Conservation (phyloP, 177 flowering plant species). For the Tripterygium wilfordii region DNA sequence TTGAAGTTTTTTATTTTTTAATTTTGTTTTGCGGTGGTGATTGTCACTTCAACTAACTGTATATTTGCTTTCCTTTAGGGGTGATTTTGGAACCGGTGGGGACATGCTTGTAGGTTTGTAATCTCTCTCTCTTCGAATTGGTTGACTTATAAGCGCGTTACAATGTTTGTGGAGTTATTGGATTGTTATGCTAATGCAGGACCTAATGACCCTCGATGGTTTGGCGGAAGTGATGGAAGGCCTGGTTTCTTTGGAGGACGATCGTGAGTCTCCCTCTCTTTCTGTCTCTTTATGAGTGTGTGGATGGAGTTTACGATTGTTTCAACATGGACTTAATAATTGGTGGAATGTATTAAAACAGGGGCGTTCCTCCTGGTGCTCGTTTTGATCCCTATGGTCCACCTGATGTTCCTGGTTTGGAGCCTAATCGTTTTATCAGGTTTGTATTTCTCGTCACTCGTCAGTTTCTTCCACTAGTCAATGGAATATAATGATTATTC, state of each 20-base stretch:
- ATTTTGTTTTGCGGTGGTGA: no score
- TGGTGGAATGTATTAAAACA: slow-evolving; percentile 19
- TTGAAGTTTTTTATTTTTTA: not conserved
- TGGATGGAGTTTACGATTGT: not conserved
- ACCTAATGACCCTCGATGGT: slow-evolving; percentile 76
- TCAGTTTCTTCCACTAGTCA: no score
- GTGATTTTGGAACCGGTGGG: slow-evolving; percentile 41
- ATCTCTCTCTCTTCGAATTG: no score
- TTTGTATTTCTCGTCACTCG: no score
- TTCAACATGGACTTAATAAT: not conserved
- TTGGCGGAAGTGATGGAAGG: slow-evolving; percentile 29
- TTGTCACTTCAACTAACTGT: not conserved
- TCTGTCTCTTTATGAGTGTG: not conserved
- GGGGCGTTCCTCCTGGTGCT: slow-evolving; percentile 87
- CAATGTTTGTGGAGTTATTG: no score
- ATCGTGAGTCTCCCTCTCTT: slow-evolving; percentile 27
- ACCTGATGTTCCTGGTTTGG: slow-evolving; percentile 88
- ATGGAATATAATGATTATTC: no score
- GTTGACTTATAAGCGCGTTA: no score
- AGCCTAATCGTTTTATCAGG: slow-evolving; percentile 68
- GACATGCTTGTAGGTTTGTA: slow-evolving; percentile 74
- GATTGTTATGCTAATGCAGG: slow-evolving; percentile 55
- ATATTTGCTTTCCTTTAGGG: slow-evolving; percentile 34
- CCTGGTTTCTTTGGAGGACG: slow-evolving; percentile 36
- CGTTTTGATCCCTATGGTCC: slow-evolving; percentile 95